Percentiles rank a stretch among this genome's conserved stretches.
phyloP scores from a whole-genome alignment of 129 eudicot genomes.

The Escallonia rubra region DNA sequence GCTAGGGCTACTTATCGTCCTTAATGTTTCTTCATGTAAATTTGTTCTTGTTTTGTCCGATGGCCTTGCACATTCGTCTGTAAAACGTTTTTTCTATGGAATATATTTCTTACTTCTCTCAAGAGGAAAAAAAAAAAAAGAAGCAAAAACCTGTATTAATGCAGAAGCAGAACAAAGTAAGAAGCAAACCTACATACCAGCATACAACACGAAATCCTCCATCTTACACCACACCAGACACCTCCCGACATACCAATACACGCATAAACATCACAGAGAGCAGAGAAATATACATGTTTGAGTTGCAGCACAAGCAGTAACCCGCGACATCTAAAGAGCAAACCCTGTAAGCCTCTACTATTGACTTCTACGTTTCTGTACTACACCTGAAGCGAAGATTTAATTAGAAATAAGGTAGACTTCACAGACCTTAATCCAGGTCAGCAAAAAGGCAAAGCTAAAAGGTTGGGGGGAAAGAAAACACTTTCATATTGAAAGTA shows the following conservation, averaged over 20 bases:
- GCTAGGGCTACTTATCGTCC: too few species aligned
- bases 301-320: not conserved
- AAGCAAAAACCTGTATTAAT: too few species aligned
- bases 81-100: too few species aligned
- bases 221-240: not conserved
- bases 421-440: not conserved
- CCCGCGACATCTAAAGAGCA: too few species aligned
- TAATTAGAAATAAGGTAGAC: conserved; percentile 4
- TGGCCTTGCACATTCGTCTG: too few species aligned
- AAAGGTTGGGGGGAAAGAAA: not conserved
- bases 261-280: not conserved
- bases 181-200: too few species aligned
- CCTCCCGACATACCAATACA: not conserved
- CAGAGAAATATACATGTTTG: conserved; percentile 8
- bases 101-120: too few species aligned
- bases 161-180: too few species aligned
- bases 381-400: conserved; percentile 4
- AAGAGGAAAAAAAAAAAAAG: too few species aligned
- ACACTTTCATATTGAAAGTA: not conserved
- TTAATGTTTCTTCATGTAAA: too few species aligned
- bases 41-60: too few species aligned
- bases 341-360: not conserved
- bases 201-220: too few species aligned
- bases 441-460: not conserved
- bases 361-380: not conserved